Base-by-base conservation (phyloP, 768 basidiomycete species). In the Suillus discolor region DNA sequence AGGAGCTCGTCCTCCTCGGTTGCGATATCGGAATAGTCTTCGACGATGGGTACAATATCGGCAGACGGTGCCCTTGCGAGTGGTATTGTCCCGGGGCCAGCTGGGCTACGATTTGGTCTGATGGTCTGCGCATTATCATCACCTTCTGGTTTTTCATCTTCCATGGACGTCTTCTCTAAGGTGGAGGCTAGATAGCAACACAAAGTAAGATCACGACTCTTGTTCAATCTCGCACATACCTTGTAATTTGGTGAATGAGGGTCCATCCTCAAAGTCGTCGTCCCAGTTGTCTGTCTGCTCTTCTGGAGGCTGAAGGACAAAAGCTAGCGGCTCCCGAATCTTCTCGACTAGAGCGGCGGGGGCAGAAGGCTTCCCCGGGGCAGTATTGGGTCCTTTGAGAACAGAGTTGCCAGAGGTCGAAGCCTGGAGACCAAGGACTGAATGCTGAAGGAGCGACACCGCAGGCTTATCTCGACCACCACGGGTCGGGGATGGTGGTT, bases 271-370 rank as follows among this genome's bases (percentile, higher is more conserved):
- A 69, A 99, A 99, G 73, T 99, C 97, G 68, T 96, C 94, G 72
- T 99, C 97, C 97, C 97, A 99, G 68, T 96, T 97, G 74, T 97
- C 96, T 1, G 90, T 92, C 74, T 93, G 92, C 69, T 94, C 90
- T 79, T 96, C 92, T 20, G 90, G 91, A 28, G 86, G 84, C 65
- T 88, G 89, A 28, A 92, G 78, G 18, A 82, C 85, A 68, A 91
- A 89, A 5, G 86, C 85, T 62, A 87, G 78, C 5, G 91, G 90
- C 60, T 90, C 77, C 34, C 78, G 74, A 31, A 79, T 80, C 62
- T 79, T 80, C 61, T 80, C 79, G 15, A 78, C 72, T 15, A 80
- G 63, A 63, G 75, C 76, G 45, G 75, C 72, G 36, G 79, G 67
- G 13, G 61, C 72, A 4, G 65, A 62, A 2, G 71, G 61, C 62